Percentiles rank a stretch among this genome's conserved stretches.
Conservation (phyloP, 208 protist genomes). For the Porcisia hertigi region DNA sequence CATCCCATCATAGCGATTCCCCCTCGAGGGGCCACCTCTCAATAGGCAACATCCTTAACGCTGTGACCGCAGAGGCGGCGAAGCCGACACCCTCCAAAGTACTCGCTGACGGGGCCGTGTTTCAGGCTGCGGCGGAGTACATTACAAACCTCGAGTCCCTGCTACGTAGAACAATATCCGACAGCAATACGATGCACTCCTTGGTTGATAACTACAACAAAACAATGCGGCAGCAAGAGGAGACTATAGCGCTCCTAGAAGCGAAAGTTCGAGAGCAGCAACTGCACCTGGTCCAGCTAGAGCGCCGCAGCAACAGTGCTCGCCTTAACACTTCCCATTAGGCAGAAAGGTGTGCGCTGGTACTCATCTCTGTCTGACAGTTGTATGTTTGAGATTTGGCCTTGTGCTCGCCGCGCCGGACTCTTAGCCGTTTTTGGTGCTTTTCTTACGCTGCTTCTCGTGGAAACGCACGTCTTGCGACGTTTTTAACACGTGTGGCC, state of each 20-base stretch:
- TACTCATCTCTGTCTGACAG: background rate
- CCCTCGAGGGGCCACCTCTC: background rate
- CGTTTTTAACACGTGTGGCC: background rate
- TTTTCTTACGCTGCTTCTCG: background rate
- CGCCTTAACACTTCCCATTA: background rate
- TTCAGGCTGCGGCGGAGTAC: slow-evolving; percentile 55
- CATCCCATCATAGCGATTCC: slow-evolving; percentile 22
- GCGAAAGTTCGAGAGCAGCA: slow-evolving; percentile 42
- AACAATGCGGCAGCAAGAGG: slow-evolving; percentile 41
- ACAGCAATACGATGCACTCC: slow-evolving; percentile 45
- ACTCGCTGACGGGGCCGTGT: slow-evolving; percentile 56
- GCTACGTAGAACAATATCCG: slow-evolving; percentile 46
- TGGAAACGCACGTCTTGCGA: background rate
- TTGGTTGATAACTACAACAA: slow-evolving; percentile 34
- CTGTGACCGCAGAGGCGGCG: slow-evolving; percentile 7
- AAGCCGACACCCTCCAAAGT: background rate
- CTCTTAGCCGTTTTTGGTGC: background rate
- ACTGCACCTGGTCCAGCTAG: slow-evolving; percentile 34
- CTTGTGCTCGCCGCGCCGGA: background rate
- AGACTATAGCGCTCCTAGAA: slow-evolving; percentile 50
- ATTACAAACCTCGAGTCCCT: slow-evolving; percentile 66
- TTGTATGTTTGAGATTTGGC: background rate
- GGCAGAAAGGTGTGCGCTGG: background rate
- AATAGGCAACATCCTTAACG: background rate
- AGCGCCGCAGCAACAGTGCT: slow-evolving; percentile 21